phyloP scores from a whole-genome alignment of 2,329 filamentous ascomycete species.

The Laburnicola sp. region DNA sequence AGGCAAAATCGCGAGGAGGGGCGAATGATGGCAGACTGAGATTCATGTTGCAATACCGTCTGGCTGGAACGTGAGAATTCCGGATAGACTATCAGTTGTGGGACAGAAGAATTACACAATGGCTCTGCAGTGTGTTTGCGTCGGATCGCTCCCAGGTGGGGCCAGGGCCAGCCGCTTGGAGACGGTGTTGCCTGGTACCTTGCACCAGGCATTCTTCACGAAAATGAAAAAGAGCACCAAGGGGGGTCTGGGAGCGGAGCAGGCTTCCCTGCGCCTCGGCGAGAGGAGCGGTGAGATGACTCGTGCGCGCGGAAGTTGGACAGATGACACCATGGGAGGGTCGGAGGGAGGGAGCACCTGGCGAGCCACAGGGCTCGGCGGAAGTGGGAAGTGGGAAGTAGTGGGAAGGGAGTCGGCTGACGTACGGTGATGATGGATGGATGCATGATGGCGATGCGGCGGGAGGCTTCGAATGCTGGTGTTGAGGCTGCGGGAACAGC shows the following conservation, averaged over 20 bases:
- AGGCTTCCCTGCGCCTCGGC: slow-evolving; percentile 28
- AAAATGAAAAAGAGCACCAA: slow-evolving; percentile 33
- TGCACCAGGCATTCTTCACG: slow-evolving; percentile 33
- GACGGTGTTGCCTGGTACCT: slow-evolving; percentile 27
- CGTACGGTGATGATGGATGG: slow-evolving; percentile 8
- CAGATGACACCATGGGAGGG: slow-evolving; percentile 39
- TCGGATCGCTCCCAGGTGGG: slow-evolving; percentile 24
- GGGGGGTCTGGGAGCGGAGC: slow-evolving; percentile 21
- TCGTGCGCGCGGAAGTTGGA: slow-evolving; percentile 39
- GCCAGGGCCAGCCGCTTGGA: slow-evolving; percentile 29
- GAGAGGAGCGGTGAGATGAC: slow-evolving; percentile 43
- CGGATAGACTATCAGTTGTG: slow-evolving; percentile 23
- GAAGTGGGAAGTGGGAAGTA: slow-evolving; percentile 16
- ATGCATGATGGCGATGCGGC: slow-evolving; percentile 15
- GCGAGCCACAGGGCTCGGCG: slow-evolving; percentile 19
- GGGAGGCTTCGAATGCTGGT: slow-evolving; percentile 17
- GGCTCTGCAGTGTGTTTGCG: slow-evolving; percentile 35
- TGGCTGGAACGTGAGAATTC: slow-evolving; percentile 23
- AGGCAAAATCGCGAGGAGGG: slow-evolving; percentile 7
- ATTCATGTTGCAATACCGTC: slow-evolving; percentile 18
- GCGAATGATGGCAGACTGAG: slow-evolving; percentile 21
- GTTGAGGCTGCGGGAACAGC: slow-evolving; percentile 18
- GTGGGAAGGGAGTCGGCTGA: slow-evolving; percentile 34
- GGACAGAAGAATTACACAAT: slow-evolving; percentile 30
- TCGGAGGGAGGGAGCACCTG: slow-evolving; percentile 28